A percentile compares a stretch with the other conserved stretches of the same genome.
Conservation (phyloP, 2,329 filamentous ascomycete species). For the Aureobasidium sp. region DNA sequence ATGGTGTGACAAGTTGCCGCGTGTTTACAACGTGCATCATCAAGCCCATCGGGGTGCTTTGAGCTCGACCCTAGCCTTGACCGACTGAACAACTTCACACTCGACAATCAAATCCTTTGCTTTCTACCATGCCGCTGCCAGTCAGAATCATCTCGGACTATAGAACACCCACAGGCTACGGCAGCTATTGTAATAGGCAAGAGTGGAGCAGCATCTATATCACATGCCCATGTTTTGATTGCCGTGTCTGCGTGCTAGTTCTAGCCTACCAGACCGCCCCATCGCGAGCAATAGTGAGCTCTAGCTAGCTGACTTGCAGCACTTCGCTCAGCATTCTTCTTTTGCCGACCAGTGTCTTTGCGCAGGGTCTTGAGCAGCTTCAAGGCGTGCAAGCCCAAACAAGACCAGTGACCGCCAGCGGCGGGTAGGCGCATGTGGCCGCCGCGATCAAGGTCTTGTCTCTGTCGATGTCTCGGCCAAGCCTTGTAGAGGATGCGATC, state of each 20-base stretch:
- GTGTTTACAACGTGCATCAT: neutral
- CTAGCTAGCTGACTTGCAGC: neutral
- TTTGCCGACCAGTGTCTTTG: neutral
- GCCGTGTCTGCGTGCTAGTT: neutral
- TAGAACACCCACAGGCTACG: neutral
- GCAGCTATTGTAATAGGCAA: neutral
- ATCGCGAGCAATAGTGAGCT: neutral
- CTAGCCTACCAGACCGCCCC: neutral
- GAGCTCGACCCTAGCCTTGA: neutral
- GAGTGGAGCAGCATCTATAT: neutral
- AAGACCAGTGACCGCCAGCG: neutral
- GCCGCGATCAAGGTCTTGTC: neutral
- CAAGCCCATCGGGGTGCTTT: neutral
- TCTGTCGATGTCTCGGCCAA: conserved; percentile 2
- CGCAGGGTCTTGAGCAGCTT: neutral
- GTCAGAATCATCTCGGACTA: neutral
- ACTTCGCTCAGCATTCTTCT: neutral
- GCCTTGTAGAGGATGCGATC: conserved; percentile 2
- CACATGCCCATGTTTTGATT: neutral
- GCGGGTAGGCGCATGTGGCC: neutral
- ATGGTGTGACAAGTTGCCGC: neutral
- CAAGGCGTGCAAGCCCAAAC: conserved; percentile 2
- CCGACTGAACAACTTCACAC: neutral
- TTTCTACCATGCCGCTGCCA: neutral
- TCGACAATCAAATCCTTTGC: neutral